Conservation (phyloP, 2,329 filamentous ascomycete genomes). For the Chrysosporium keratinophilum region DNA sequence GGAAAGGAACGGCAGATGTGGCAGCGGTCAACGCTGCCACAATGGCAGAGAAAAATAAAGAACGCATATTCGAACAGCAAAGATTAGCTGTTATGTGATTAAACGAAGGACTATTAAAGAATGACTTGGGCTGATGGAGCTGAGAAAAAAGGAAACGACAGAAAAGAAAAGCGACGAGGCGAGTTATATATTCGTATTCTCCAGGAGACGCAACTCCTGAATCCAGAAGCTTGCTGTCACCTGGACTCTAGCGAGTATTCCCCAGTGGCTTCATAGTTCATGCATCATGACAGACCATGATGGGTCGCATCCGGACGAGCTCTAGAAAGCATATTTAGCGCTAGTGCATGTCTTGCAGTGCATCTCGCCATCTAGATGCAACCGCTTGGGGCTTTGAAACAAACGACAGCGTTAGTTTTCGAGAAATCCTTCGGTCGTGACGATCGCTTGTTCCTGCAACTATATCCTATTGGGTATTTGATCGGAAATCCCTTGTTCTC, state of each 20-base stretch:
- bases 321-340: neutral
- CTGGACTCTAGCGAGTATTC: neutral
- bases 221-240: neutral
- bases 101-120: constrained; percentile 9
- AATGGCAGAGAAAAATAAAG: constrained; percentile 7
- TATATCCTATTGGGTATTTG: neutral
- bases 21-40: constrained; percentile 11
- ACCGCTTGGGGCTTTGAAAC: neutral
- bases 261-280: neutral
- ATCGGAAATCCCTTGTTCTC: neutral
- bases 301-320: neutral
- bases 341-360: neutral
- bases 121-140: constrained; percentile 9
- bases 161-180: neutral
- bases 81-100: neutral
- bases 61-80: constrained; percentile 8
- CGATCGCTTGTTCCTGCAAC: neutral
- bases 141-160: neutral
- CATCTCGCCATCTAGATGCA: neutral
- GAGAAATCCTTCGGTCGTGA: neutral
- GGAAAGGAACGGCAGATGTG: constrained; percentile 10
- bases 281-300: neutral
- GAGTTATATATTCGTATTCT: constrained; percentile 2
- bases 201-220: neutral
- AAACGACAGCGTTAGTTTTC: neutral